phyloP scores from a whole-genome alignment of 2,329 filamentous ascomycete genomes.

The Aureobasidium sp. region DNA sequence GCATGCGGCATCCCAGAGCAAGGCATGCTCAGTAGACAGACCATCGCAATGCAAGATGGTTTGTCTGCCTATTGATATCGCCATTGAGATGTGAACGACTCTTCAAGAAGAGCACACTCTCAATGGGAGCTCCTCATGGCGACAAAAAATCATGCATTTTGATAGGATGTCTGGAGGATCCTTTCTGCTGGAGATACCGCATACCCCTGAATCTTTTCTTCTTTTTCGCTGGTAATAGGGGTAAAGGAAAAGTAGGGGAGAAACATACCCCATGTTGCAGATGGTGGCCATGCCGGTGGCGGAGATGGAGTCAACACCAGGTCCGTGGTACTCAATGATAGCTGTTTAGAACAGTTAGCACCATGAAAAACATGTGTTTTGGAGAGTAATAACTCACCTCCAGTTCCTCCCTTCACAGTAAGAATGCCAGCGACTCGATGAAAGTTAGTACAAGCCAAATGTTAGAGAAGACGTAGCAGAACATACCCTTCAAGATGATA shows the following conservation, averaged over 20 bases:
- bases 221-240: not conserved
- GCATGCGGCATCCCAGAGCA: not conserved
- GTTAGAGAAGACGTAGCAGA: no score
- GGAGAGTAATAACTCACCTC: slow-evolving; percentile 47
- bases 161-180: not conserved
- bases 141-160: not conserved
- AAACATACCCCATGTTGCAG: slow-evolving; percentile 45
- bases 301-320: slow-evolving; percentile 63
- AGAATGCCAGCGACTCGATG: slow-evolving; percentile 73
- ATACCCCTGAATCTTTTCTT: not conserved
- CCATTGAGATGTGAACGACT: not conserved
- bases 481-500: slow-evolving; percentile 71
- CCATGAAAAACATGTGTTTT: no score
- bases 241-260: slow-evolving; percentile 19
- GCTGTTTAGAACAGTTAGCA: no score
- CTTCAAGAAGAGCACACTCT: not conserved
- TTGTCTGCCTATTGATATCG: not conserved
- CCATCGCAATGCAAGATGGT: not conserved
- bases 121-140: not conserved
- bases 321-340: no score
- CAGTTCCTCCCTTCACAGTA: slow-evolving; percentile 96
- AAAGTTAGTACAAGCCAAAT: no score
- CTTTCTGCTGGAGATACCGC: not conserved
- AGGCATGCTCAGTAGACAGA: not conserved
- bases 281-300: slow-evolving; percentile 72